Evolutionary conservation across 2,329 filamentous ascomycete species (phyloP).

Genomic region (Talaromyces rugulosus): DNA sequence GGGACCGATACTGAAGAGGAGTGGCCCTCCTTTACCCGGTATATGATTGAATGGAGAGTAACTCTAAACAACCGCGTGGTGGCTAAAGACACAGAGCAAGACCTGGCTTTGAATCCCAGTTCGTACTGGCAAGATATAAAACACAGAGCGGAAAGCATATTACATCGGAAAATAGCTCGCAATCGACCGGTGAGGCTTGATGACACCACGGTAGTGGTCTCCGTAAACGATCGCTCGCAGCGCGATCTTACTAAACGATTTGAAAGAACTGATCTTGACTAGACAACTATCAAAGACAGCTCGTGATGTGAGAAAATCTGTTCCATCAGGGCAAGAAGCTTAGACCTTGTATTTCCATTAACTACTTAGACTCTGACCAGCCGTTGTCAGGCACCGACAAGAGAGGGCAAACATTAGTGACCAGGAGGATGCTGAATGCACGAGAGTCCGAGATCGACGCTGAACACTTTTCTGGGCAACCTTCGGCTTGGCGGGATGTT

Average conservation of each 20-base stretch:
- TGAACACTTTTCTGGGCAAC: conserved; percentile 21
- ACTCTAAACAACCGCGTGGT: background rate
- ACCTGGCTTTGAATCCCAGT: background rate
- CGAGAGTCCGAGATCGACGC: conserved; percentile 20
- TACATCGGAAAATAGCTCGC: conserved; percentile 3
- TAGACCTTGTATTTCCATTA: conserved; percentile 20
- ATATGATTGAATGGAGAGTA: conserved; percentile 1
- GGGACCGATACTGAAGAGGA: no score
- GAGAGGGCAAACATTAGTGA: conserved; percentile 18
- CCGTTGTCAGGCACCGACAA: conserved; percentile 12
- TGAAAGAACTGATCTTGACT: conserved; percentile 20
- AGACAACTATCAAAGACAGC: conserved; percentile 20
- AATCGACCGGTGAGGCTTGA: conserved; percentile 20
- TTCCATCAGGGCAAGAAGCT: conserved; percentile 21
- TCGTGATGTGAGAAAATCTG: conserved; percentile 18
- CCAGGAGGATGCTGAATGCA: conserved; percentile 23
- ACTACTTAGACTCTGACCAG: conserved; percentile 20
- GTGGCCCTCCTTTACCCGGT: background rate
- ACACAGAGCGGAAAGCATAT: background rate
- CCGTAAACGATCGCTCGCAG: conserved; percentile 19
- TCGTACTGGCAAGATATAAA: conserved; percentile 4
- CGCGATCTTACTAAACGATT: conserved; percentile 20
- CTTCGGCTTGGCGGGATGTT: conserved; percentile 26
- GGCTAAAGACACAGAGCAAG: background rate
- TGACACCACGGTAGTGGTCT: conserved; percentile 19